Evolutionary conservation across 805 yeast genomes (phyloP).

Genomic region (Debaryomyces prosopidis): DNA sequence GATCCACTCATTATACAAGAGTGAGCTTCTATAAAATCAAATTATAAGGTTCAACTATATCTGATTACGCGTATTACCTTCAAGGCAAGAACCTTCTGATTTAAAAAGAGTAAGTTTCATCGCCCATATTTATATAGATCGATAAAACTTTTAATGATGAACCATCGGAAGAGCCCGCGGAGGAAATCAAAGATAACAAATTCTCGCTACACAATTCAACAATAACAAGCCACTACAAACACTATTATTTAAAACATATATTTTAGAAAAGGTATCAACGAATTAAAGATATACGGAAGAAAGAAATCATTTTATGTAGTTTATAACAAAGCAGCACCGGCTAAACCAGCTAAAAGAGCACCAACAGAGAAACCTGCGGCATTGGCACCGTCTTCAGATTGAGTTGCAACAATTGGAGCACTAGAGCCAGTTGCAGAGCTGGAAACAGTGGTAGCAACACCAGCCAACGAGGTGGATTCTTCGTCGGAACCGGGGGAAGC

Average conservation of each 20-base stretch:
- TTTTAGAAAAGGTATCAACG: slow-evolving; percentile 2
- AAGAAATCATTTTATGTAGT: not conserved
- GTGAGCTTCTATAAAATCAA: no score
- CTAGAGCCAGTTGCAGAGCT: slow-evolving; percentile 19
- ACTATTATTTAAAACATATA: not conserved
- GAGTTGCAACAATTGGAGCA: slow-evolving; percentile 28
- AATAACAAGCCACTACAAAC: no score
- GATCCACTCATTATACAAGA: no score
- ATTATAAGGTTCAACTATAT: no score
- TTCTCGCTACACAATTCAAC: no score
- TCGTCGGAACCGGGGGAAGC: slow-evolving; percentile 17
- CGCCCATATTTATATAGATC: no score
- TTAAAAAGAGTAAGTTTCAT: no score
- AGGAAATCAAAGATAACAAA: no score
- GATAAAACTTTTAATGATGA: no score
- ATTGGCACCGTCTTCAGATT: slow-evolving; percentile 25
- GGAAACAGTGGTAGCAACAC: slow-evolving; percentile 22
- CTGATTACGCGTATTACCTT: no score
- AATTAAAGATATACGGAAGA: slow-evolving; percentile 2
- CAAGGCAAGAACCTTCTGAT: no score
- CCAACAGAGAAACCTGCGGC: slow-evolving; percentile 31
- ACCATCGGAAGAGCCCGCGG: no score
- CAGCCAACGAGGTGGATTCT: slow-evolving; percentile 18
- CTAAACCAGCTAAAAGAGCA: slow-evolving; percentile 40
- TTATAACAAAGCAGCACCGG: slow-evolving; percentile 39